A percentile compares a stretch with the other conserved stretches of the same genome.
Evolutionary conservation across 2,329 filamentous ascomycete genomes (phyloP).

Genomic region (Sclerotinia nivalis): DNA sequence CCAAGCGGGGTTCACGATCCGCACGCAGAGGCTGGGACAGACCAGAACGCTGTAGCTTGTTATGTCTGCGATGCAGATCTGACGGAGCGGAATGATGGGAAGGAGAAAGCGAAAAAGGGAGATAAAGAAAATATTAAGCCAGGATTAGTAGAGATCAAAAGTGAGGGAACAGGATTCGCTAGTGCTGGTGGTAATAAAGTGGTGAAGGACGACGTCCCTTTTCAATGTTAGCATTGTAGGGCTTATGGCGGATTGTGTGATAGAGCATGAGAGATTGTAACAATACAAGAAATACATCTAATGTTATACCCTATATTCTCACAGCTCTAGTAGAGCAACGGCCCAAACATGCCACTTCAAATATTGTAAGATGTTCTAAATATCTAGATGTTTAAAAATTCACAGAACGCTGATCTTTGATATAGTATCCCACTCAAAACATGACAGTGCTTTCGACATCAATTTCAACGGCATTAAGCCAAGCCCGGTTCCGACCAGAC

Average conservation of each 20-base stretch:
- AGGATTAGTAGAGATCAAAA: conserved; percentile 76
- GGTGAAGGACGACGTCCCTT: conserved; percentile 74
- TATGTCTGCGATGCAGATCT: conserved; percentile 86
- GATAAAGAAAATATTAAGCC: conserved; percentile 62
- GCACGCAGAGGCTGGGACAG: conserved; percentile 52
- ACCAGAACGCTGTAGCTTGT: conserved; percentile 62
- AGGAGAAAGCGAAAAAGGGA: conserved; percentile 50
- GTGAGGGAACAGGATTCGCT: conserved; percentile 91
- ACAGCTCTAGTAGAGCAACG: neutral
- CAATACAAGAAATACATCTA: neutral
- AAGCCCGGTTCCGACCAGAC: too few species aligned
- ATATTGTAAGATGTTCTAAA: too few species aligned
- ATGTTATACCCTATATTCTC: neutral
- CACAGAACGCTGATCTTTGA: too few species aligned
- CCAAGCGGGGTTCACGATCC: conserved; percentile 57
- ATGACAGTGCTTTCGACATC: too few species aligned
- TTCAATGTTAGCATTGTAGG: conserved; percentile 63
- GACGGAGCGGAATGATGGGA: conserved; percentile 47
- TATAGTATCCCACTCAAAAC: too few species aligned
- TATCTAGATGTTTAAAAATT: too few species aligned
- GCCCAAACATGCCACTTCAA: neutral
- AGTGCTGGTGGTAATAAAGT: conserved; percentile 82
- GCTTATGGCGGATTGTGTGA: neutral
- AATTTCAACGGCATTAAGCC: too few species aligned
- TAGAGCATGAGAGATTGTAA: neutral